Evolutionary conservation across 148 eudicot genomes (phyloP), one percentile per base, ranked within the genome.

Genomic region (Rhododendron williamsianum): DNA sequence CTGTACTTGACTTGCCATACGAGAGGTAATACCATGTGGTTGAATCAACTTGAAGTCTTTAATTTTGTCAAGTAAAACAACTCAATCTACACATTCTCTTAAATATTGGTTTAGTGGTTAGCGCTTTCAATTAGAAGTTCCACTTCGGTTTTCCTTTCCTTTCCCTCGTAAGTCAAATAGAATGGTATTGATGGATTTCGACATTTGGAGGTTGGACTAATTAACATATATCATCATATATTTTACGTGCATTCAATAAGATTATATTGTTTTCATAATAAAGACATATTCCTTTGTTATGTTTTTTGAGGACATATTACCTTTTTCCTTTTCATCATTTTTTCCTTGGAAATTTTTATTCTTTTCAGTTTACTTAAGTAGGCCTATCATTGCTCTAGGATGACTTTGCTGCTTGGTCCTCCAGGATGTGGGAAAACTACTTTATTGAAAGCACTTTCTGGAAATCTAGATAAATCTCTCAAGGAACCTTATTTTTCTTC

Each of bases 371-470:
- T 23, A 23, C 27, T 63, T n/a, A 63, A 63, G 69, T 63, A 6
- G 76, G 65, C 69, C 25, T 63, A 63, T 63, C 10, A 21, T 63
- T 63, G 69, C 10, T 23, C 27, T 11, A 63, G 71, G 71, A 63
- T 63, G 71, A 92, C 93, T 63, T 84, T 95, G 63, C 87, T 95
- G 78, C 60, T 54, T 54, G 60, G 60, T 16, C 60, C 60, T 54
- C 60, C 60, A 54, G 60, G 60, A 16, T 54, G 95, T 83, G 98
- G 98, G 56, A 95, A 95, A 88, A 92, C 93, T 81, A 88, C 98
- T 80, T 86, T 95, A 35, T 36, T 95, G 85, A 91, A 91, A 90
- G 91, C 95, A 65, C 94, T 95, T 82, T 91, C 96, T 36, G 96
- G 95, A 91, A 92, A 91, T 78, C 85, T 91, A 74, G 87, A 89